phyloP scores from a whole-genome alignment of 495 filamentous ascomycete species.

The Oidiodendron maius region DNA sequence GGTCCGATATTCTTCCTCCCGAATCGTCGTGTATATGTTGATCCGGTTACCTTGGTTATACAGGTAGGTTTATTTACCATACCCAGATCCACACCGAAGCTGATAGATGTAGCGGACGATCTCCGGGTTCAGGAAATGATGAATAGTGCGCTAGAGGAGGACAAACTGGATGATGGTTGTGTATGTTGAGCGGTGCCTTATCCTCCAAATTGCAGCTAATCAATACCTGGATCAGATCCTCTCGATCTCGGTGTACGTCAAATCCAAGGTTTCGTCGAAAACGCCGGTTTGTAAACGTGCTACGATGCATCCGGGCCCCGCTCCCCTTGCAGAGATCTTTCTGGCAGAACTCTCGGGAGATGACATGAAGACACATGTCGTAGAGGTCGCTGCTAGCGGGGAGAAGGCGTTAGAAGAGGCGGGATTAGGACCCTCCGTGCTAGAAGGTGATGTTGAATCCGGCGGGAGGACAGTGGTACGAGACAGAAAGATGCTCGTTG shows the following conservation, averaged over 20 bases:
- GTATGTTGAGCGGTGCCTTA: slow-evolving; percentile 2
- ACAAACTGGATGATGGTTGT: slow-evolving; percentile 11
- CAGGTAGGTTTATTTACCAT: too few relatives aligned
- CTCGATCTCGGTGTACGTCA: background rate
- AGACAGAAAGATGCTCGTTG: slow-evolving; percentile 4
- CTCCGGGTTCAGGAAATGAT: slow-evolving; percentile 4
- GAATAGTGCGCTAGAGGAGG: slow-evolving; percentile 7
- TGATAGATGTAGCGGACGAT: background rate
- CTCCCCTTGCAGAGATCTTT: slow-evolving; percentile 3
- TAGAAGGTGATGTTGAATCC: background rate
- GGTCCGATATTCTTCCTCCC: too few relatives aligned
- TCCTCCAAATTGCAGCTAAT: background rate
- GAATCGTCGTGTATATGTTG: too few relatives aligned
- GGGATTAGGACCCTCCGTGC: background rate
- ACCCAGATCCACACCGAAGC: background rate
- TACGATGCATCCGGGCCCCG: background rate
- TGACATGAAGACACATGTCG: background rate
- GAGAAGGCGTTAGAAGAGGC: background rate
- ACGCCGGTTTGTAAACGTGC: slow-evolving; percentile 5
- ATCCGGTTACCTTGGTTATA: too few relatives aligned
- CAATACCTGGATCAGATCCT: background rate
- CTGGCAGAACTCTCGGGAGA: background rate
- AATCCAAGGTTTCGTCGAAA: background rate
- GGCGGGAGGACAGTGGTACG: background rate
- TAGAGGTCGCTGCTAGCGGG: too few relatives aligned